A percentile compares a stretch with the other conserved stretches of the same genome.
Conservation (phyloP, 805 yeast species). For the Myxozyma melibiosi region DNA sequence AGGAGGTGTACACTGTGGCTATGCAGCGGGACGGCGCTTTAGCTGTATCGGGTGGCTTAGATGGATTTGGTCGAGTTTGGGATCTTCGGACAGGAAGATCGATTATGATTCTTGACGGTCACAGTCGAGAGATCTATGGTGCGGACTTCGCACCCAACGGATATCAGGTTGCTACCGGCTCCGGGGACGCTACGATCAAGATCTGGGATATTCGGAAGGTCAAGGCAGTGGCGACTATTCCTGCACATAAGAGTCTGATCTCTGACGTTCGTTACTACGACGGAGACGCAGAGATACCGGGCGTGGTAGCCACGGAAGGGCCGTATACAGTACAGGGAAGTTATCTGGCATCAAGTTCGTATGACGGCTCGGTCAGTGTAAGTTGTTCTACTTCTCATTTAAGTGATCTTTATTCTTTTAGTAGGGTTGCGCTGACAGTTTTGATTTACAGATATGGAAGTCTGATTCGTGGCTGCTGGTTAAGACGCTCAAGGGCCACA, state of each 20-base stretch:
- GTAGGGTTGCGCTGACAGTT: no score
- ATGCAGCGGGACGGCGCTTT: constrained; percentile 78
- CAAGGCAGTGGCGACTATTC: constrained; percentile 51
- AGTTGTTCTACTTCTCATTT: background rate
- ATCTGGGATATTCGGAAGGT: constrained; percentile 82
- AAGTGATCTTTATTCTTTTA: background rate
- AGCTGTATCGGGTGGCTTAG: constrained; percentile 75
- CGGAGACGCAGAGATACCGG: constrained; percentile 34
- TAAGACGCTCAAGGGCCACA: constrained; percentile 56
- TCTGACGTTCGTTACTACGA: constrained; percentile 62
- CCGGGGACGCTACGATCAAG: constrained; percentile 77
- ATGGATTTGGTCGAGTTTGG: constrained; percentile 76
- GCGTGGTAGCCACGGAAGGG: constrained; percentile 39
- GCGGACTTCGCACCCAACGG: constrained; percentile 80
- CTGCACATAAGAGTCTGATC: constrained; percentile 75
- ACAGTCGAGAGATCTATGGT: constrained; percentile 68
- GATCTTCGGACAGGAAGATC: constrained; percentile 79
- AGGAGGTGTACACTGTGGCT: constrained; percentile 62
- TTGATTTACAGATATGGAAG: constrained; percentile 53
- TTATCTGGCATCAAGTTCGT: constrained; percentile 62
- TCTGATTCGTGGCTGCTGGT: constrained; percentile 69
- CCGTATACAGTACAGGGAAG: constrained; percentile 47
- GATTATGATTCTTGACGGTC: constrained; percentile 62
- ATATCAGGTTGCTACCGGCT: constrained; percentile 73
- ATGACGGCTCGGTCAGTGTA: constrained; percentile 64